Evolutionary conservation across 1,284 basidiomycete genomes (phyloP), one percentile per base, ranked within the genome.

Genomic region (Porphyrellus sp.): DNA sequence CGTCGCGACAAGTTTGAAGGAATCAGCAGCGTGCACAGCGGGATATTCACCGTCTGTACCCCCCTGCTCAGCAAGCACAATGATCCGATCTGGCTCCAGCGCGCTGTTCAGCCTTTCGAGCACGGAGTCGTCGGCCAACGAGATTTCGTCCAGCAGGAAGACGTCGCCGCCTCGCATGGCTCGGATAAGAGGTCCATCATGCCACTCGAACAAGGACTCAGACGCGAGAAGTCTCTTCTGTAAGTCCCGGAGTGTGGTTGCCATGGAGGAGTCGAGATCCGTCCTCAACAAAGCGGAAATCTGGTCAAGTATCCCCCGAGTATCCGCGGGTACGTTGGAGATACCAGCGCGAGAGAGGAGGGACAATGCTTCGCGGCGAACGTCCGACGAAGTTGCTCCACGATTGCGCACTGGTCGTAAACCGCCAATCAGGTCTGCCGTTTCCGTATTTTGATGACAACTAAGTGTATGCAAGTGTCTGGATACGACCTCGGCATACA

Each of bases 401-500:
- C 91, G 85, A 71, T 94, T 94, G 23, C 97, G 85, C n/a, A 96
- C 75, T 3, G 97, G 97, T 33, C 97, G 82, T 63, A 98, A 83
- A 30, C 93, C 92, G 34, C 97, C 97, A 45, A 99, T 91, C 35
- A 99, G 76, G 70, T 99, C 97, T 8, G 96, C 93, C 0, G 96
- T 97, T 73, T 99, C 97, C n/a, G 96, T 99, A 67, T 98, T 99
- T 70, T 98, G 95, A 70, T 99, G 97, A 66, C 96, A 99, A 65
- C 93, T 98, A 62, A 99, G 82, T 8, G 84, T 80, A 59, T 89
- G 77, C 16, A 99, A 76, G 35, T 72, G 73, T 60, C 84, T 83
- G 28, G 73, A 73, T 24, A 83, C 75, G 4, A 85, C 84, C 43
- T 83, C 77, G 0, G 95, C 90, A 55, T 91, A 88, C 8, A 95